Base-by-base conservation (phyloP, 495 filamentous ascomycete genomes). In the Niebla homalea region DNA sequence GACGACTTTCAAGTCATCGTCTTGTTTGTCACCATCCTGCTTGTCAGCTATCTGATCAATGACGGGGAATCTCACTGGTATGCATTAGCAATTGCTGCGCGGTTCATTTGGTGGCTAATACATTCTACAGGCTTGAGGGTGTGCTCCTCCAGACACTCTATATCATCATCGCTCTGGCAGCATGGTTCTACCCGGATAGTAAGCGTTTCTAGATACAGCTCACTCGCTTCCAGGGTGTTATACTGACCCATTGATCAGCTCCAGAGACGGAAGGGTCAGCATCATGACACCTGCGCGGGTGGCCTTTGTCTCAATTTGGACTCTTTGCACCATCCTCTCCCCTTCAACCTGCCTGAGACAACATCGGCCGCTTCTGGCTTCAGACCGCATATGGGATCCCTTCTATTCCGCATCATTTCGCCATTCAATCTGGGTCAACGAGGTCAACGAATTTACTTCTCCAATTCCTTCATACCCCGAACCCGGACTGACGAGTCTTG, bases 1-100 rank as follows among this genome's bases (percentile, higher is more conserved):
- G 87, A 93, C 58, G 77, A 73, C 0, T 92, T 90, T 68, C 83
- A 90, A 64, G 74, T 92, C 4, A 81, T 83, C 40, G 72, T 89
- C 18, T 66, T 93, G 6, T 93, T 92, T 55, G 82, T 90, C 5
- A 62, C 80, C 6, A 80, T 92, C 2, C 69, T 93, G 16, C 62
- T 93, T 54, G 85, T 89, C 37, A 92, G 89, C 65, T 89, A 89
- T 60, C 72, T 92, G 15, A 88, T 92, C 50, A 77, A 74, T 18
- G 69, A 75, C 53, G 75, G 74, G 29, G 76, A 77, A 49, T 76
- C 72, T 5, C 73, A 78, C 49, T 78, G 75, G 75, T 64, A 21
- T 51, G 60, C 53, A n/a, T 20, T 23, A 15, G 12, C 25, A 26
- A n/a, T 3, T 16, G n/a, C 5, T 2, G 29, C 29, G 7, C 29